Percentiles rank a stretch among this genome's conserved stretches.
Conservation (phyloP, 345 rosid genomes). For the Lagerstroemia speciosa region DNA sequence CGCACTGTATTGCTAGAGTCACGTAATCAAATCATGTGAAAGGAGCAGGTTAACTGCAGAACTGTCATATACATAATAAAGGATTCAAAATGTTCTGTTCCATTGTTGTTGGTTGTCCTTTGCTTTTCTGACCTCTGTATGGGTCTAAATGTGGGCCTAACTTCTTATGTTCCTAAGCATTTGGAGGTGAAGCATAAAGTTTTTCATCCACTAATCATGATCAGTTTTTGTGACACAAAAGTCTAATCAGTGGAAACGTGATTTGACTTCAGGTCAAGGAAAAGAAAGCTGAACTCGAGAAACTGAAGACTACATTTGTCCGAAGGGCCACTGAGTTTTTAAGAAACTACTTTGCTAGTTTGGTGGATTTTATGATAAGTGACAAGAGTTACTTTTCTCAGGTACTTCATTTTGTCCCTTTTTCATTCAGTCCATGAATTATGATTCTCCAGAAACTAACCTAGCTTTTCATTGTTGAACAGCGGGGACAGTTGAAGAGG, state of each 20-base stretch:
- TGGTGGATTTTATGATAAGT: conserved; percentile 98
- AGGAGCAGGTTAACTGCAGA: not conserved
- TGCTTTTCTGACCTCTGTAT: not conserved
- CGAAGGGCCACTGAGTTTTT: conserved; percentile 92
- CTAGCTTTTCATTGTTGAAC: conserved; percentile 9
- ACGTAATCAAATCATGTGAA: not conserved
- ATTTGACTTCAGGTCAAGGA: conserved; percentile 56
- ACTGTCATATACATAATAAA: not conserved
- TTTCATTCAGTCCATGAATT: not conserved
- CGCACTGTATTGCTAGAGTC: not conserved
- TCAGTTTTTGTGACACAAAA: not conserved
- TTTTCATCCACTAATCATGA: conserved; percentile 1
- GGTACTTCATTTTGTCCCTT: conserved; percentile 29
- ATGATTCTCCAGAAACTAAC: conserved; percentile 2
- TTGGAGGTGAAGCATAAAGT: not conserved
- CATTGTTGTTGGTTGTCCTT: not conserved
- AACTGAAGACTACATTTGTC: conserved; percentile 67
- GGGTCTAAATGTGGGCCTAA: not conserved
- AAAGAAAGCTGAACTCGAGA: conserved; percentile 80
- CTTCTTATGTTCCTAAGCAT: not conserved
- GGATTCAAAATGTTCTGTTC: not conserved
- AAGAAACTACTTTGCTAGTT: conserved; percentile 90
- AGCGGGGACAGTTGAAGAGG: conserved; percentile 96
- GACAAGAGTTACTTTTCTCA: conserved; percentile 99
- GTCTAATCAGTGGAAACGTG: not conserved